Base-by-base conservation (phyloP, 768 basidiomycete species). In the Rhizopogon vinicolor region DNA sequence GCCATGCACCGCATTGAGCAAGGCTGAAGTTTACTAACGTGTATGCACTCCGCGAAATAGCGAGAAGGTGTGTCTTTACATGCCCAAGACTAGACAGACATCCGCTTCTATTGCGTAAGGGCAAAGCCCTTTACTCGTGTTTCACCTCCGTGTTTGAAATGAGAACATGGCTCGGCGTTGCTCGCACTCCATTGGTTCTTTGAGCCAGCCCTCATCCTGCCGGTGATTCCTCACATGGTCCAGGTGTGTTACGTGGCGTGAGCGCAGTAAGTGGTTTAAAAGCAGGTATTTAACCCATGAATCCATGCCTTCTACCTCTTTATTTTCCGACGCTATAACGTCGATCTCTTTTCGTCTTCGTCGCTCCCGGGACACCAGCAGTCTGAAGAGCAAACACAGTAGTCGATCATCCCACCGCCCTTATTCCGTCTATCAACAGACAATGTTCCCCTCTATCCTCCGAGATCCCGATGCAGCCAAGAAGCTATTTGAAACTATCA, bases 391-490 rank as follows among this genome's bases (percentile, higher is more conserved):
- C 58, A 60, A 59, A 58, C 48, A 60, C 64, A 57, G 45, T 61
- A 54, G 59, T 59, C 68, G 46, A 40, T 65, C 65, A n/a, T 66
- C 67, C 41, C 72, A 78, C 68, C 65, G 62, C 35, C 67, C 74
- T n/a, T 77, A 76, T 65, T 67, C 74, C 51, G 68, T 79, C 44
- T 74, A 78, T 69, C 74, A 80, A 66, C 76, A 77, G 52, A 83
- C 78, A 71, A 78, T 77, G 71, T 59, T 74, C 48, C 76, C 81
- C 42, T 64, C 70, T 57, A 78, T 89, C 62, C 79, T 87, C 61
- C 79, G 81, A 58, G 86, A 89, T 63, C 74, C 79, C 16, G 85
- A 84, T 41, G 80, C 80, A 14, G 77, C 83, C 37, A 75, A 67
- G 62, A 78, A 72, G 62, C 64, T 83, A 55, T 68, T 83, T 37